These are phyloP conservation scores for Carex sylvatica DNA, from an alignment of 202 grass and related monocot species.

Conservation along the genomic window DNA sequence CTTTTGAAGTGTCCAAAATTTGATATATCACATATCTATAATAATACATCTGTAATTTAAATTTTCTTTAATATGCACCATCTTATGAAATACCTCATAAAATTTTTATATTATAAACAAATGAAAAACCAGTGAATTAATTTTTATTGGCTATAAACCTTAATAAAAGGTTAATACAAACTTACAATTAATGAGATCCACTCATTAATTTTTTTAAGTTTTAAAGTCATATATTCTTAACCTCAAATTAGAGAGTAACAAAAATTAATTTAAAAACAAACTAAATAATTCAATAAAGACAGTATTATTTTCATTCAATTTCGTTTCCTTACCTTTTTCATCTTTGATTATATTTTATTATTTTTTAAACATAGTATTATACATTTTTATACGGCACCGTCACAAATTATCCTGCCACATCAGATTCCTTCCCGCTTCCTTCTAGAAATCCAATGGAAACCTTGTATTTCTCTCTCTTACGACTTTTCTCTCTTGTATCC, in stretches of 20 bases:
- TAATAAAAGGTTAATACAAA: not conserved
- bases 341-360: not conserved
- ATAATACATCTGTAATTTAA: too few species aligned
- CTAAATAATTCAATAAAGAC: not conserved
- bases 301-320: not conserved
- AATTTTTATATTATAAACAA: not conserved
- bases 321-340: not conserved
- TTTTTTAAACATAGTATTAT: not conserved
- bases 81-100: not conserved
- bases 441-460: slow-evolving; percentile 21
- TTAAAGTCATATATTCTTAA: not conserved
- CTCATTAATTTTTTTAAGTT: not conserved
- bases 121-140: not conserved
- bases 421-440: slow-evolving; percentile 7
- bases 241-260: not conserved
- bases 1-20: not conserved
- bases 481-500: slow-evolving; percentile 20
- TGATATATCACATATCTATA: too few species aligned
- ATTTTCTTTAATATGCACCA: too few species aligned
- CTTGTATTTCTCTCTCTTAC: slow-evolving; percentile 3
- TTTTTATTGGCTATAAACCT: not conserved
- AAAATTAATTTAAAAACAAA: not conserved
- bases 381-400: not conserved
- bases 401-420: not conserved
- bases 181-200: not conserved